Percentiles rank a stretch among this genome's conserved stretches.
phyloP scores from a whole-genome alignment of 2,329 filamentous ascomycete genomes.

The Colletotrichum aenigma region DNA sequence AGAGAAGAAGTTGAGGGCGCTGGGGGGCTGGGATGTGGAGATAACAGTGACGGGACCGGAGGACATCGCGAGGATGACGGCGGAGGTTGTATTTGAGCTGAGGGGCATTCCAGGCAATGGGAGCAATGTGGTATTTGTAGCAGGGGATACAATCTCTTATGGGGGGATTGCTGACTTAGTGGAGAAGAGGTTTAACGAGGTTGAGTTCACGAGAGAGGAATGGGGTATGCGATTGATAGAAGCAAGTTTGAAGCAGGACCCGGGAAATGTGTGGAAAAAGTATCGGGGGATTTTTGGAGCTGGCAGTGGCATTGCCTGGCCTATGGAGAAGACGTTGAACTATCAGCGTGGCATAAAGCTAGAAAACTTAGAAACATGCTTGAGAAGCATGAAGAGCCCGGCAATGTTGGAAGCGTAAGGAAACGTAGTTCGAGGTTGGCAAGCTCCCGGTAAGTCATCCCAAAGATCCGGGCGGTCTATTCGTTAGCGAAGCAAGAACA shows the following conservation, averaged over 20 bases:
- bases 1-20: slow-evolving; percentile 47
- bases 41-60: slow-evolving; percentile 66
- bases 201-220: slow-evolving; percentile 49
- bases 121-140: slow-evolving; percentile 54
- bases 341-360: slow-evolving; percentile 47
- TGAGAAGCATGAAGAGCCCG: slow-evolving; percentile 18
- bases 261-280: slow-evolving; percentile 55
- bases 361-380: slow-evolving; percentile 45
- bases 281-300: slow-evolving; percentile 67
- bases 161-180: slow-evolving; percentile 55
- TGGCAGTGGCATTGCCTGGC: slow-evolving; percentile 65
- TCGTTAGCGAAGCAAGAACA: neutral
- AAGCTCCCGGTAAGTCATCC: neutral
- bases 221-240: slow-evolving; percentile 52
- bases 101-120: slow-evolving; percentile 32
- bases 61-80: slow-evolving; percentile 68
- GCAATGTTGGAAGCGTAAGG: neutral
- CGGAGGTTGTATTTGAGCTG: slow-evolving; percentile 56
- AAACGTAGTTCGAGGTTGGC: neutral
- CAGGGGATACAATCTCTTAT: slow-evolving; percentile 68
- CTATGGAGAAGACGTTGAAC: slow-evolving; percentile 58
- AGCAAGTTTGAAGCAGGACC: slow-evolving; percentile 48
- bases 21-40: slow-evolving; percentile 65
- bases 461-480: neutral
- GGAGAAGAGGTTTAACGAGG: slow-evolving; percentile 41